These are phyloP conservation scores for Beta lomatogona DNA, from an alignment of 179 eudicot genomes.

Conservation along the genomic window DNA sequence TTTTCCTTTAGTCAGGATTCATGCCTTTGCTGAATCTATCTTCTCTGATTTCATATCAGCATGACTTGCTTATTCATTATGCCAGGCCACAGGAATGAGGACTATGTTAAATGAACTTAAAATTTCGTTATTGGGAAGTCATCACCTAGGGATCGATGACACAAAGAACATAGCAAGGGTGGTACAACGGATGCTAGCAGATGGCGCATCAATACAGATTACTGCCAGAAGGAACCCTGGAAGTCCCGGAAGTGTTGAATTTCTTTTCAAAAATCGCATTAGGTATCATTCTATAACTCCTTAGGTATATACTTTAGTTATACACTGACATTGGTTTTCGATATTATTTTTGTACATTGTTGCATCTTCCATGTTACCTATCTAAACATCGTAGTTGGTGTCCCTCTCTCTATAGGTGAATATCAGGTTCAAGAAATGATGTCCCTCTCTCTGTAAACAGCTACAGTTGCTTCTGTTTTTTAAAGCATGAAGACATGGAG, in stretches of 20 bases:
- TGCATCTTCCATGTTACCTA: not conserved
- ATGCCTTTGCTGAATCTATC: not conserved
- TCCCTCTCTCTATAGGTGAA: constrained; percentile 16
- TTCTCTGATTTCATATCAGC: not conserved
- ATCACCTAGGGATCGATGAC: constrained; percentile 97
- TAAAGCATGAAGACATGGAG: not conserved
- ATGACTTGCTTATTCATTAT: constrained; percentile 19
- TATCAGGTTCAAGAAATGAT: not conserved
- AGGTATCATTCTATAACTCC: constrained; percentile 30
- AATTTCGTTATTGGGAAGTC: constrained; percentile 74
- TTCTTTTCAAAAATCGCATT: constrained; percentile 73
- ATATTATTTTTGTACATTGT: not conserved
- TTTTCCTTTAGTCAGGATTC: not conserved
- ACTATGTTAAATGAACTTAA: constrained; percentile 79
- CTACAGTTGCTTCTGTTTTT: not conserved
- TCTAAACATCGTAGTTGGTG: not conserved
- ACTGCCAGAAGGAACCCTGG: constrained; percentile 62
- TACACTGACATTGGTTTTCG: not conserved
- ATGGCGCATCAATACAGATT: constrained; percentile 74
- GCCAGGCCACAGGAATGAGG: constrained; percentile 89
- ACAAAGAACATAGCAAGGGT: constrained; percentile 81
- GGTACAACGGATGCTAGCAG: constrained; percentile 71
- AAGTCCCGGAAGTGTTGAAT: constrained; percentile 53
- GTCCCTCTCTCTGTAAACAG: not conserved
- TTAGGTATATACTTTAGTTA: not conserved